These are phyloP conservation scores for Ascochyta rabiei DNA, from an alignment of 2,329 filamentous ascomycete species.

Conservation along the genomic window DNA sequence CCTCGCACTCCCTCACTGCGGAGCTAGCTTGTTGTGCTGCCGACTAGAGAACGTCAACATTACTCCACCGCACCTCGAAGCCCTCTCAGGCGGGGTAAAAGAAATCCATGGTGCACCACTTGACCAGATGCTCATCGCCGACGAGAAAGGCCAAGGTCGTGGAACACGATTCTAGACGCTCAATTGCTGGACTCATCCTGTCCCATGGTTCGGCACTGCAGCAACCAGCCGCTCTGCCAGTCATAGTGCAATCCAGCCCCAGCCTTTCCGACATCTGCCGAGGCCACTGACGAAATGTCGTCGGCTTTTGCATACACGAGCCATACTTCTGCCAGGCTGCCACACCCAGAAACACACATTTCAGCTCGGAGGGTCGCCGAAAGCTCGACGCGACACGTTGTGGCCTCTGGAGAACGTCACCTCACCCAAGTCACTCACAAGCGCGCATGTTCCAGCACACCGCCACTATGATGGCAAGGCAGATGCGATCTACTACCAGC, in stretches of 20 bases:
- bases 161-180: slow-evolving; percentile 13
- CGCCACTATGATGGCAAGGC: slow-evolving; percentile 1
- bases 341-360: not conserved
- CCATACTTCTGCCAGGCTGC: slow-evolving; percentile 9
- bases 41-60: slow-evolving; percentile 13
- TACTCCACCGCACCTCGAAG: slow-evolving; percentile 2
- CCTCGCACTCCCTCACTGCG: slow-evolving; percentile 24
- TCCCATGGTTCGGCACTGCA: slow-evolving; percentile 19
- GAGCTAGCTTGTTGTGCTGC: slow-evolving; percentile 9
- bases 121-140: slow-evolving; percentile 2
- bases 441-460: not conserved
- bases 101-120: slow-evolving; percentile 1
- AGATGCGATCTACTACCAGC: slow-evolving; percentile 11
- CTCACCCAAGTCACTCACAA: not conserved
- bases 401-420: slow-evolving; percentile 8
- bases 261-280: slow-evolving; percentile 7
- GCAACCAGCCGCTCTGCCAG: slow-evolving; percentile 11
- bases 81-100: slow-evolving; percentile 17
- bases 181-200: slow-evolving; percentile 6
- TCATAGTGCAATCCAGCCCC: slow-evolving; percentile 11
- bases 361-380: slow-evolving; percentile 9
- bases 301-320: slow-evolving; percentile 11
- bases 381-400: slow-evolving; percentile 8
- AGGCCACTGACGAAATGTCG: not conserved
- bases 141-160: slow-evolving; percentile 17